Evolutionary conservation across 208 protist species (phyloP).

Genomic region (Crithidia brevicula): DNA sequence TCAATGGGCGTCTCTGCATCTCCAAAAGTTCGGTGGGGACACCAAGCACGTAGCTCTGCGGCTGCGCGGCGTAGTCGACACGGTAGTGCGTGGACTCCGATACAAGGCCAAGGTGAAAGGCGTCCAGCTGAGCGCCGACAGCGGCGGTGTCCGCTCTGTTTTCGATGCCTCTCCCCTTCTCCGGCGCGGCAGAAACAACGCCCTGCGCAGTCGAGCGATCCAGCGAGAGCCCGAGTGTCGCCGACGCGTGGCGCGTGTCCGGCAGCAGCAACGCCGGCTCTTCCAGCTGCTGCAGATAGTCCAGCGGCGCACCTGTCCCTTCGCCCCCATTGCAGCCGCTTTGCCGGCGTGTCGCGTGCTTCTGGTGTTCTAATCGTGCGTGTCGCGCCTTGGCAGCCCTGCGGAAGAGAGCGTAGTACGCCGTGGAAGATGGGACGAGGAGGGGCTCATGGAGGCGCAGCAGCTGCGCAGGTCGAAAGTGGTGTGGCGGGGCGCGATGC

Average conservation of each 20-base stretch:
- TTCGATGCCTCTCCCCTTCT: not conserved
- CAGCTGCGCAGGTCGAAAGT: not conserved
- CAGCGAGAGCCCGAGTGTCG: conserved; percentile 16
- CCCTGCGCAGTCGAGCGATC: not conserved
- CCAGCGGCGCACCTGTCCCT: not conserved
- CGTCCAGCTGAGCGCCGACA: not conserved
- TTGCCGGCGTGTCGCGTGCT: not conserved
- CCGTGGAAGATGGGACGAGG: conserved; percentile 5
- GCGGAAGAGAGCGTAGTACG: conserved; percentile 11
- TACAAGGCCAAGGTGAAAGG: conserved; percentile 17
- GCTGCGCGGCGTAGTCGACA: conserved; percentile 27
- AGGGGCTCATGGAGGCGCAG: conserved; percentile 16
- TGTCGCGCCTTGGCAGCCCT: conserved; percentile 16
- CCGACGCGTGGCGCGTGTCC: conserved; percentile 11
- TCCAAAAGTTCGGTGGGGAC: conserved; percentile 29
- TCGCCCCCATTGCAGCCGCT: too few species aligned
- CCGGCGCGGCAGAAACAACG: not conserved
- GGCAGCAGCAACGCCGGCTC: conserved; percentile 31
- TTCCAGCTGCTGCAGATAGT: conserved; percentile 17
- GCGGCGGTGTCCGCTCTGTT: not conserved
- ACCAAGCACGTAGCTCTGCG: conserved; percentile 36
- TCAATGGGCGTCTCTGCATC: not conserved
- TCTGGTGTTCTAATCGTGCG: too few species aligned
- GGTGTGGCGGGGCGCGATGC: too few species aligned
- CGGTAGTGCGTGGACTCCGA: conserved; percentile 23